Base-by-base conservation (phyloP, 768 basidiomycete species). In the Xerocomellus intermedius region DNA sequence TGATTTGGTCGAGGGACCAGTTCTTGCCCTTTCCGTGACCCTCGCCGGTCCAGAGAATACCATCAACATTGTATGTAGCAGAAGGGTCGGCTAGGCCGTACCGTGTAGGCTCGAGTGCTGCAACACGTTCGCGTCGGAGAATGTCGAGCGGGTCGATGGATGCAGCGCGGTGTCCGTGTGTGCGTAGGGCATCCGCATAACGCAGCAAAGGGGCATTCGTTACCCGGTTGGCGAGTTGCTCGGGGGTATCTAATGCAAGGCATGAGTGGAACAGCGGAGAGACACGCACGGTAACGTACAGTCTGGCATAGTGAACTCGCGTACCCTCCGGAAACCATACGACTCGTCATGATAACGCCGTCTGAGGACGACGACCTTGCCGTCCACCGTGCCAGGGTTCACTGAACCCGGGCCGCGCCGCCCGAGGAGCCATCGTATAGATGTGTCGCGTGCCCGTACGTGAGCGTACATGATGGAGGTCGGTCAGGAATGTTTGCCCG, bases 121-220 rank as follows among this genome's bases (percentile, higher is more conserved):
- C 84, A 60, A 91, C 83, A 46, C 79, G 84, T 62, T 94, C 91
- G 16, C 94, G 84, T 50, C 90, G 86, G 30, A 96, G 86, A 48
- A 96, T 73, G 69, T 94, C 92, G 35, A 96, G 74, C 0, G 94
- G 94, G 66, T 97, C 94, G 39, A 96, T 89, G 41, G 81, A 78
- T 0, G 92, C 91, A 4, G 91, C 91, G 30, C 91, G 83, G 64
- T 94, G 92, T 0, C 88, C 89, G 59, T 93, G 89, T 0, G 79
- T 85, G n/a, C 93, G 82, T 62, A 96, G 80, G 2, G 89, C 87
- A 67, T 96, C 94, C 12, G 94, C 90, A 66, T 94, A 95, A 33
- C 94, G 87, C 42, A 95, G 74, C 17, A 97, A 75, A 4, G 90
- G 76, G 0, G 92, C 91, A 61, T 95, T 94, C 4, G 68, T 66